Percentiles rank a stretch among this genome's conserved stretches.
phyloP scores from a whole-genome alignment of 306 rosid genomes.

The Ceratonia siliqua region DNA sequence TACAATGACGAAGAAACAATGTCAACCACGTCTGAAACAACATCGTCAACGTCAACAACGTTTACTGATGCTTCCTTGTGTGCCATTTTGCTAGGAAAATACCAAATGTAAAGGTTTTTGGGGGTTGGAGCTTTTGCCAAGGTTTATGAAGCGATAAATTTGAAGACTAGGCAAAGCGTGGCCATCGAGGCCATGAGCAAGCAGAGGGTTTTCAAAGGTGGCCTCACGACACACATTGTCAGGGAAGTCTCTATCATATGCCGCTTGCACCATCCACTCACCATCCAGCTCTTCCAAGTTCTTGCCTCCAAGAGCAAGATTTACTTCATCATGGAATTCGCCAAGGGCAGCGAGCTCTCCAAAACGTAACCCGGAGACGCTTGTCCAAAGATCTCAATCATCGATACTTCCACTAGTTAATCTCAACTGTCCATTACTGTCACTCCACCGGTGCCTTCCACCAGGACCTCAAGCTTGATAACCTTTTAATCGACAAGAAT shows the following conservation, averaged over 20 bases:
- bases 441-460: conserved; percentile 68
- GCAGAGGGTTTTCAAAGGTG: conserved; percentile 41
- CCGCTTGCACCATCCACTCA: conserved; percentile 64
- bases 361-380: conserved; percentile 44
- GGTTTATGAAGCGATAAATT: conserved; percentile 63
- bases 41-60: background rate
- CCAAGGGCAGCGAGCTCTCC: conserved; percentile 65
- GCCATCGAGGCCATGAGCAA: conserved; percentile 71
- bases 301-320: conserved; percentile 71
- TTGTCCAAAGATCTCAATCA: conserved; percentile 71
- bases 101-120: conserved; percentile 51
- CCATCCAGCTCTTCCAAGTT: conserved; percentile 55
- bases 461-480: conserved; percentile 80
- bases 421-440: conserved; percentile 66
- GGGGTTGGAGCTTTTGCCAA: conserved; percentile 75
- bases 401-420: conserved; percentile 62
- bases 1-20: background rate
- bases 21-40: background rate
- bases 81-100: conserved; percentile 40
- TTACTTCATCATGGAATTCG: conserved; percentile 72
- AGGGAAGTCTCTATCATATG: conserved; percentile 77
- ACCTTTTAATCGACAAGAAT: conserved; percentile 60
- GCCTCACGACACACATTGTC: conserved; percentile 53
- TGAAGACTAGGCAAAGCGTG: conserved; percentile 53
- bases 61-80: background rate